These are phyloP conservation scores for Fraxinus xanthoxyloides DNA, from an alignment of 305 asterid genomes.

Conservation along the genomic window DNA sequence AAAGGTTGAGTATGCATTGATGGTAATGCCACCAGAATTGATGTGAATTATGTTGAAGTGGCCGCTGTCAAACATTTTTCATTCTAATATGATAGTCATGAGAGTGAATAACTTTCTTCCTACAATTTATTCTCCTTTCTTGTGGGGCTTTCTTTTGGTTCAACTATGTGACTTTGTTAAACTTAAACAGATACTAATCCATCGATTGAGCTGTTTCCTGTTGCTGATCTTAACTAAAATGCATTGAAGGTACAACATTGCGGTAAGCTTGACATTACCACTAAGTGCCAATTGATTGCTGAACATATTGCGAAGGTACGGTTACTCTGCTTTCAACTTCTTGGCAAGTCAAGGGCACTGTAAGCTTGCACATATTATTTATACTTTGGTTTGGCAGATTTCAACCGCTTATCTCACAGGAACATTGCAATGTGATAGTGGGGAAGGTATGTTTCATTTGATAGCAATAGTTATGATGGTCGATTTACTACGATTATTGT, in stretches of 20 bases:
- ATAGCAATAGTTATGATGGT: neutral
- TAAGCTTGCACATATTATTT: constrained; percentile 5
- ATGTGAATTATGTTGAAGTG: neutral
- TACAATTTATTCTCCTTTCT: neutral
- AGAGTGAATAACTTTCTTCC: neutral
- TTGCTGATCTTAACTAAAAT: constrained; percentile 14
- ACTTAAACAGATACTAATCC: neutral
- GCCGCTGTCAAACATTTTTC: neutral
- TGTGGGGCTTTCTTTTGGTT: neutral
- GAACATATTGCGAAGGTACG: constrained; percentile 62
- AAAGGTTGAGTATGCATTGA: neutral
- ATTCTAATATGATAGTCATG: neutral
- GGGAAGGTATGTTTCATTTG: constrained; percentile 40
- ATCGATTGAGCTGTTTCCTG: neutral
- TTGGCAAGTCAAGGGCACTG: constrained; percentile 4
- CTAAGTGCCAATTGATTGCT: constrained; percentile 62
- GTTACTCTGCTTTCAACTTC: constrained; percentile 18
- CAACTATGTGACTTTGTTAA: neutral
- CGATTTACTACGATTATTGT: neutral
- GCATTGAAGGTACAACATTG: constrained; percentile 52
- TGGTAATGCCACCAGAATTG: neutral
- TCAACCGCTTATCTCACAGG: constrained; percentile 34
- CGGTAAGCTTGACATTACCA: constrained; percentile 46
- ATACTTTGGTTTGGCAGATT: constrained; percentile 35
- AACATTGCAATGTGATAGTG: constrained; percentile 34